A percentile compares a stretch with the other conserved stretches of the same genome.
Conservation (phyloP, 768 basidiomycete species). For the Rubroboletus satanas region DNA sequence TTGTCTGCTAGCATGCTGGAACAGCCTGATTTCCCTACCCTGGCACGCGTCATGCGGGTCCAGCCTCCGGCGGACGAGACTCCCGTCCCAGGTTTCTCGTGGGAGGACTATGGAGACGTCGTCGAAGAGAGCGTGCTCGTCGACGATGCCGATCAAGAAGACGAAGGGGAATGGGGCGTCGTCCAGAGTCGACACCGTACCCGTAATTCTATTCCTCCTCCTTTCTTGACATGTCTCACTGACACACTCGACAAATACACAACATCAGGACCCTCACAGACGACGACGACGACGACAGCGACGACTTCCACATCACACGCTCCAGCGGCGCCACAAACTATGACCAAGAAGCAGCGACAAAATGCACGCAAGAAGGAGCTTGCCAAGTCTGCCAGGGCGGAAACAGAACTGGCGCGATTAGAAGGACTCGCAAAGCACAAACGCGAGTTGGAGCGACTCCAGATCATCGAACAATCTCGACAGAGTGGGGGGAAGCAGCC, state of each 20-base stretch:
- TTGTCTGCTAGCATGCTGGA: conserved; percentile 54
- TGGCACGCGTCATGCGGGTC: conserved; percentile 70
- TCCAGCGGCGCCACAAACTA: conserved; percentile 39
- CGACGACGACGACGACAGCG: conserved; percentile 10
- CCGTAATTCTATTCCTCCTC: conserved; percentile 32
- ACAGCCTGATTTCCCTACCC: conserved; percentile 47
- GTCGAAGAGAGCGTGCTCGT: conserved; percentile 36
- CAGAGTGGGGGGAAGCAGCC: conserved; percentile 26
- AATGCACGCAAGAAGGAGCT: conserved; percentile 59
- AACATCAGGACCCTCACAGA: conserved; percentile 14
- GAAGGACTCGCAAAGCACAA: conserved; percentile 55
- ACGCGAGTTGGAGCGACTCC: conserved; percentile 52
- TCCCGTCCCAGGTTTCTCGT: conserved; percentile 64
- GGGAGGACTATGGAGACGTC: conserved; percentile 76
- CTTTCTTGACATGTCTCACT: neutral
- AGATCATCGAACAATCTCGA: conserved; percentile 44
- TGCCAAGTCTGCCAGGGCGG: conserved; percentile 53
- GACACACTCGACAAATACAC: neutral
- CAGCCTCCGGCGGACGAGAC: conserved; percentile 52
- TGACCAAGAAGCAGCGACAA: conserved; percentile 68
- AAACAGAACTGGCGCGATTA: conserved; percentile 48
- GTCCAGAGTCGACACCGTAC: conserved; percentile 53
- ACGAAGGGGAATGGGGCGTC: conserved; percentile 74
- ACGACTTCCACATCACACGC: conserved; percentile 10
- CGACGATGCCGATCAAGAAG: conserved; percentile 66